These are phyloP conservation scores for Hymenoscyphus scutula DNA, from an alignment of 2,329 filamentous ascomycete genomes.

Conservation along the genomic window DNA sequence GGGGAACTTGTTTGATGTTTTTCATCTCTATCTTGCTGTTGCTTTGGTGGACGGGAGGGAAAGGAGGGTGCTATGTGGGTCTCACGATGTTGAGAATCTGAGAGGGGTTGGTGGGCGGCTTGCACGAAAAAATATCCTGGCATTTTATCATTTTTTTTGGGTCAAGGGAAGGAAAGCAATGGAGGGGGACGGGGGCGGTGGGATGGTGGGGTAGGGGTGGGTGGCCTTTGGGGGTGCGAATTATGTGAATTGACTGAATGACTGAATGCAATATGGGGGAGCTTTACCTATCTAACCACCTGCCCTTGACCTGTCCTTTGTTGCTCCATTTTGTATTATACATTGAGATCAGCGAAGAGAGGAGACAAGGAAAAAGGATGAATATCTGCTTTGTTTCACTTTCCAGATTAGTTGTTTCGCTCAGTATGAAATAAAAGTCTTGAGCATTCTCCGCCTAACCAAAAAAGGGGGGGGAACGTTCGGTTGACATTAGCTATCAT, in stretches of 20 bases:
- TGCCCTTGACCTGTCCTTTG: not conserved
- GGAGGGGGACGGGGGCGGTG: not conserved
- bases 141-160: constrained; percentile 3
- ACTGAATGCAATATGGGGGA: not conserved
- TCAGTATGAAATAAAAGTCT: not conserved
- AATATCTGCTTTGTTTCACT: not conserved
- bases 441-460: not conserved
- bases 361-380: not conserved
- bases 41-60: not conserved
- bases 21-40: not conserved
- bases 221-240: not conserved
- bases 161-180: not conserved
- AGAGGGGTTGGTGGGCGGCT: not conserved
- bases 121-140: constrained; percentile 1
- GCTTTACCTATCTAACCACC: not conserved
- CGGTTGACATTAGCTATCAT: too few species aligned
- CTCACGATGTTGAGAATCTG: not conserved
- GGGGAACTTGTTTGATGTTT: not conserved
- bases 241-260: not conserved
- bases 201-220: constrained; percentile 4
- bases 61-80: not conserved
- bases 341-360: not conserved
- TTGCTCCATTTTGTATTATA: constrained; percentile 1
- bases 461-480: too few species aligned
- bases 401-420: not conserved